Base-by-base conservation (phyloP, 2,329 filamentous ascomycete genomes). In the Orbilia oligospora region DNA sequence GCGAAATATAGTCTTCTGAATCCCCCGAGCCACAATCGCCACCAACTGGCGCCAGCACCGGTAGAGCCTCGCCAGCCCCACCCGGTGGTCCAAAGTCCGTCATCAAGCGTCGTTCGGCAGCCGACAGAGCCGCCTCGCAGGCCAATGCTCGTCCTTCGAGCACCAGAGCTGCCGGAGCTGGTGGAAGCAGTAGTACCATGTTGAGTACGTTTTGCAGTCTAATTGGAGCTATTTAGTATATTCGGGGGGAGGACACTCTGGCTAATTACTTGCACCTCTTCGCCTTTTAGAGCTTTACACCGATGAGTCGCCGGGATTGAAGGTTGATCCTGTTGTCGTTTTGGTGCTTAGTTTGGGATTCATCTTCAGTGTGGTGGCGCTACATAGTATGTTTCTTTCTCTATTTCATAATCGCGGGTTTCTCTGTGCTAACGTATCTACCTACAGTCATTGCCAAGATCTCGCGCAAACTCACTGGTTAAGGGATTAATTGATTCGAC, bases 171-270 rank as follows among this genome's bases (percentile, higher is more conserved):
- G 96, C 96, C 38, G 96, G 96, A 82, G 96, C 96, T 18, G 96
- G 96, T 82, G 96, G 96, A 81, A 97, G 94, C 85, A 97, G 92
- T 86, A 97, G 93, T 87, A 99, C 96, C 67, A 99, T 99, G 96
- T 88, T 99, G 87, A 95, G 94, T 93, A 91, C 82, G 92, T 90
- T 44, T 16, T n/a, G n/a, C 30, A 18, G n/a, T 16, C 36, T 20
- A 44, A 30, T 3, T 30, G 3, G 27, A 30, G 71, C 27, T 82
- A 30, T 8, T 4, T 6, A 12, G 33, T 36, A 12, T 8, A 6
- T 36, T 9, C 10, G 33, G 33, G 38, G 12, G 3, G 38, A 16
- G 36, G 27, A 30, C 27, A 30, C 36, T 41, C 12, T 41, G 38
- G 12, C 38, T 41, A 41, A 41, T 30, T 30, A 30, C 36, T 10